Evolutionary conservation across 2,329 filamentous ascomycete genomes (phyloP), one percentile per base, ranked within the genome.

Genomic region (Fusarium miscanthi): DNA sequence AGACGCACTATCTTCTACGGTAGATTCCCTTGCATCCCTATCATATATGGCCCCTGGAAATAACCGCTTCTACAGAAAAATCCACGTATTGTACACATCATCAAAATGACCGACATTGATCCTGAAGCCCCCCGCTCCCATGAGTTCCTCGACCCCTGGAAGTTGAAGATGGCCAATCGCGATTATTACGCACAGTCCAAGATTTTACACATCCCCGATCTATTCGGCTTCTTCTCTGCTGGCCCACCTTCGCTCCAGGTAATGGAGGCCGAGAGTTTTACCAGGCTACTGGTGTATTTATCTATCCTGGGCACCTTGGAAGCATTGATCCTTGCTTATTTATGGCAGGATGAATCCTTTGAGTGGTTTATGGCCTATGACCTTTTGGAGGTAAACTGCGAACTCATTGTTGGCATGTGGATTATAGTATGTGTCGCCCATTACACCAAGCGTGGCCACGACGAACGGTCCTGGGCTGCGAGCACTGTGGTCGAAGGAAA

Each of bases 201-300:
- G 41, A 56, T 67, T 11, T 21, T 73, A 2, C 45, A 40, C n/a
- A 21, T 71, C 21, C 71, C 70, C 3, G 62, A 67, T 46, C 63
- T 5, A 17, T 25, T 68, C 21, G 59, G 62, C 11, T 38, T 71
- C 4, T 33, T 71, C 31, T 73, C 52, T 3, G n/a, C 40, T 23
- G 63, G 56, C 1, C 59, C 52, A 21, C 66, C 59, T 23, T 63
- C 40, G 2, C 52, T 38, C 21, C 63, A 68, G 21, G 58, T 9
- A 56, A 40, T 5, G 4, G 51, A 69, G 46, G n/a, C n/a, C 52
- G 53, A 54, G 41, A 35, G 23, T 48, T 45, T 51, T 31, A 31
- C 54, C n/a, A 12, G 7, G 16, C 6, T 58, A n/a, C 35, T 57
- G 25, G 11, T 11, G 38, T 16, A 11, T 16, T 25, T 48, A 17